These are phyloP conservation scores for Chaetomiaceae sp. DNA, from an alignment of 2,329 filamentous ascomycete species.

Conservation along the genomic window DNA sequence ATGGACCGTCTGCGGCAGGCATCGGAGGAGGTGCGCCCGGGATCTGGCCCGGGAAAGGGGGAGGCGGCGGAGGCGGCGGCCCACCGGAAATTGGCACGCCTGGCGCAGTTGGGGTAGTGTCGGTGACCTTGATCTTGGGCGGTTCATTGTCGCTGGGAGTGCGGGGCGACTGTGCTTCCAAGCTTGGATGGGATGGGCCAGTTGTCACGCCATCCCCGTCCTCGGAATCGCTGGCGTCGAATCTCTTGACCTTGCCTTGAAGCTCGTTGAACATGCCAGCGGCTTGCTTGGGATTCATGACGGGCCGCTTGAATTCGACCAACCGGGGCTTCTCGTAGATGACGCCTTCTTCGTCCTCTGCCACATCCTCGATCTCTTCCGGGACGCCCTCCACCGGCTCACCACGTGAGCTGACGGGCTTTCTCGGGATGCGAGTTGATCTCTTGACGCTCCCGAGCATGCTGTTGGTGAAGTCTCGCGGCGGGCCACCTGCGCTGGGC, in stretches of 20 bases:
- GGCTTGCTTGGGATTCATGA: conserved; percentile 60
- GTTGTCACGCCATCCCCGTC: conserved; percentile 66
- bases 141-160: conserved; percentile 59
- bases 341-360: conserved; percentile 52
- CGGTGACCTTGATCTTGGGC: conserved; percentile 57
- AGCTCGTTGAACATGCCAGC: conserved; percentile 67
- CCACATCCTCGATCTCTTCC: conserved; percentile 50
- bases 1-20: conserved; percentile 28
- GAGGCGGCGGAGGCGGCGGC: conserved; percentile 38
- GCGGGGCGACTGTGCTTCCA: conserved; percentile 66
- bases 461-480: conserved; percentile 63
- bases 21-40: conserved; percentile 37
- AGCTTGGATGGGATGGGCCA: conserved; percentile 69
- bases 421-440: conserved; percentile 52
- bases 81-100: conserved; percentile 35
- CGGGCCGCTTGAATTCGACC: conserved; percentile 71
- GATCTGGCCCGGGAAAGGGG: conserved; percentile 29
- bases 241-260: conserved; percentile 66
- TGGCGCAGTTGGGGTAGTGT: conserved; percentile 43
- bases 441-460: conserved; percentile 70
- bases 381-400: conserved; percentile 38
- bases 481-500: conserved; percentile 49
- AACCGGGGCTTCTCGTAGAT: conserved; percentile 76
- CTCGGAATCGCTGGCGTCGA: conserved; percentile 69
- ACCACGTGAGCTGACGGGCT: conserved; percentile 42